Conservation (phyloP, 345 rosid species). For the Rhizophora apiculata region DNA sequence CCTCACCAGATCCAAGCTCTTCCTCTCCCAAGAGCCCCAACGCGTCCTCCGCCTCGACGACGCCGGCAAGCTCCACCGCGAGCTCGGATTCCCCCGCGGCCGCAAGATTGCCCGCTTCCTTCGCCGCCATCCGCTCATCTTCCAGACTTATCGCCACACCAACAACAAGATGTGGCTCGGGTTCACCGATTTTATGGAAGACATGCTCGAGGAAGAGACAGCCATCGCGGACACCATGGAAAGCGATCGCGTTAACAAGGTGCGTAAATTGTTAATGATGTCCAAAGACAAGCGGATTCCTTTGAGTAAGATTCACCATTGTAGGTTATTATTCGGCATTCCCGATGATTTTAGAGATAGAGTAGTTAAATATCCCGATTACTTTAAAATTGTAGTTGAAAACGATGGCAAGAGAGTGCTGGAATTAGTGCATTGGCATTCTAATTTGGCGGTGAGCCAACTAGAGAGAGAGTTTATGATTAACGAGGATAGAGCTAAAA, state of each 20-base stretch:
- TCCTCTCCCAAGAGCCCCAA: constrained; percentile 64
- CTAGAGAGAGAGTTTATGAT: constrained; percentile 57
- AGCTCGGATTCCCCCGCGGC: constrained; percentile 91
- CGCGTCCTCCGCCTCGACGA: constrained; percentile 66
- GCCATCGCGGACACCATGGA: constrained; percentile 55
- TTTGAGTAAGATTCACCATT: constrained; percentile 68
- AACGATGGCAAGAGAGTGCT: constrained; percentile 64
- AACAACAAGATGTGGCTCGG: constrained; percentile 81
- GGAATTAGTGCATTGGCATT: constrained; percentile 78
- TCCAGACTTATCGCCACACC: constrained; percentile 55
- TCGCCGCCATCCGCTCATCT: constrained; percentile 61
- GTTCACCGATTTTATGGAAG: constrained; percentile 65
- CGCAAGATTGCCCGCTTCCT: constrained; percentile 61
- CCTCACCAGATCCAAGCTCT: constrained; percentile 53
- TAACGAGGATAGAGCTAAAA: constrained; percentile 57
- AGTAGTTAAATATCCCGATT: constrained; percentile 62
- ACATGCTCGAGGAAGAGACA: constrained; percentile 56
- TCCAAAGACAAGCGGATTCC: constrained; percentile 63
- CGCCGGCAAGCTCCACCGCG: constrained; percentile 77
- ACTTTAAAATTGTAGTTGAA: constrained; percentile 46
- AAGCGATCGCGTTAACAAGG: constrained; percentile 53
- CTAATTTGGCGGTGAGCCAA: constrained; percentile 56
- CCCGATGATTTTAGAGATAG: constrained; percentile 87
- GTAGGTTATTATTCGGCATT: constrained; percentile 67
- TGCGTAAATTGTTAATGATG: constrained; percentile 77